A percentile compares a stretch with the other conserved stretches of the same genome.
Conservation (phyloP, 2,329 filamentous ascomycete species). For the Paecilomyces sp. region DNA sequence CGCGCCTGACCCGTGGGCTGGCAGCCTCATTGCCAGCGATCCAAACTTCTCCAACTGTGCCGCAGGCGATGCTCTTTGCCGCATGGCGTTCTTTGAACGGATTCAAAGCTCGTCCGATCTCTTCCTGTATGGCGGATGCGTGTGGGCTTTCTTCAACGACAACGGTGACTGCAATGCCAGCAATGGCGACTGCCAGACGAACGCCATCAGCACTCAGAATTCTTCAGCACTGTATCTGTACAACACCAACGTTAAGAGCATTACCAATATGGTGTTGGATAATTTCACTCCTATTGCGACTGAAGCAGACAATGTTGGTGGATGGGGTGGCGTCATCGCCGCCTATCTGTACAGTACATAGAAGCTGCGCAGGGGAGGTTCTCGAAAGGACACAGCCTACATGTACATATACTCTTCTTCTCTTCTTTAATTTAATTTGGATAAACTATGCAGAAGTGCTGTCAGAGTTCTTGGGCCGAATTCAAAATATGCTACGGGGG, state of each 20-base stretch:
- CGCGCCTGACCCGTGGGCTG: constrained; percentile 20
- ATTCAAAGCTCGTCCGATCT: constrained; percentile 23
- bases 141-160: constrained; percentile 36
- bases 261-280: constrained; percentile 22
- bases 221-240: constrained; percentile 20
- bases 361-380: neutral
- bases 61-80: constrained; percentile 22
- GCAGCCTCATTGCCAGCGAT: constrained; percentile 14
- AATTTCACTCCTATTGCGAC: constrained; percentile 14
- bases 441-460: neutral
- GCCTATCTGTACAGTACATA: constrained; percentile 15
- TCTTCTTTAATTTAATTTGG: neutral
- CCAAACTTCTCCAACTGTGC: constrained; percentile 21
- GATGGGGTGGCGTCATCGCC: constrained; percentile 28
- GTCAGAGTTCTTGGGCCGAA: neutral
- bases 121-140: constrained; percentile 31
- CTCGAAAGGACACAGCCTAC: neutral
- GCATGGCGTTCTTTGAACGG: constrained; percentile 26
- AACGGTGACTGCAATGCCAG: constrained; percentile 22
- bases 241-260: constrained; percentile 20
- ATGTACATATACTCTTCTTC: neutral
- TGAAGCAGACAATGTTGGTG: constrained; percentile 21
- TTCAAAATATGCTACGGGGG: neutral
- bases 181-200: constrained; percentile 31
- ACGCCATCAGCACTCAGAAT: constrained; percentile 21